Evolutionary conservation across 345 rosid genomes (phyloP).

Genomic region (Citrus mangshanensis): DNA sequence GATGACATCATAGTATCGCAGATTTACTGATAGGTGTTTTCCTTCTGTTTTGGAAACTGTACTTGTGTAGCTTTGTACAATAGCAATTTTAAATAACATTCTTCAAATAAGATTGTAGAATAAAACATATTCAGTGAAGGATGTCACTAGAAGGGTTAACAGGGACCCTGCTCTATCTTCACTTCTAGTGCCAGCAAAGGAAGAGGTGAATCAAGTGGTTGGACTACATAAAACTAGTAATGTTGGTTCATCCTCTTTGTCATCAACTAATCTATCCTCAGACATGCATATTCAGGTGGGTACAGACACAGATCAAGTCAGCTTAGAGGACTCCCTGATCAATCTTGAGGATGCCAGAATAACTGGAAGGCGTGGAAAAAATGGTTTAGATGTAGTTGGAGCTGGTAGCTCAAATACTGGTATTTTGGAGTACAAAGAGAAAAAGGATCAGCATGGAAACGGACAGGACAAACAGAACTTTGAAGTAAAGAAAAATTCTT

Average conservation of each 20-base stretch:
- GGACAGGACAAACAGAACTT: conserved; percentile 24
- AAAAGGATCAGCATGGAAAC: conserved; percentile 33
- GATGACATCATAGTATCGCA: background rate
- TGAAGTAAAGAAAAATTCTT: conserved; percentile 31
- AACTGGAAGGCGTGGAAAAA: conserved; percentile 25
- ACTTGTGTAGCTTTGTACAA: conserved; percentile 1
- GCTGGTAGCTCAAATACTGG: conserved; percentile 18
- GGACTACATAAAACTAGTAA: conserved; percentile 23
- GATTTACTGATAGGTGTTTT: background rate
- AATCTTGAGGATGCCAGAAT: conserved; percentile 19
- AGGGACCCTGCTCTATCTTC: conserved; percentile 23
- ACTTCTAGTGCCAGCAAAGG: conserved; percentile 14
- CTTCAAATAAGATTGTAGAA: conserved; percentile 29
- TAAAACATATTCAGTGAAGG: conserved; percentile 24
- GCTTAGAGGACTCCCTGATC: conserved; percentile 14
- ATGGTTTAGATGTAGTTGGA: conserved; percentile 20
- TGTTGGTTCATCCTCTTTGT: conserved; percentile 13
- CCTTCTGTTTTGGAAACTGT: background rate
- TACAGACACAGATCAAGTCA: conserved; percentile 15
- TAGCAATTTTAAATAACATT: background rate
- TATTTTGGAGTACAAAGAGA: conserved; percentile 30
- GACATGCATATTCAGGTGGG: conserved; percentile 16
- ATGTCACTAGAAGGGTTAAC: conserved; percentile 17
- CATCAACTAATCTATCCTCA: conserved; percentile 19
- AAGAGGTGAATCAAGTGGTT: conserved; percentile 15